Base-by-base conservation (phyloP, 2,329 filamentous ascomycete genomes). In the Sarocladiaceae sp. region DNA sequence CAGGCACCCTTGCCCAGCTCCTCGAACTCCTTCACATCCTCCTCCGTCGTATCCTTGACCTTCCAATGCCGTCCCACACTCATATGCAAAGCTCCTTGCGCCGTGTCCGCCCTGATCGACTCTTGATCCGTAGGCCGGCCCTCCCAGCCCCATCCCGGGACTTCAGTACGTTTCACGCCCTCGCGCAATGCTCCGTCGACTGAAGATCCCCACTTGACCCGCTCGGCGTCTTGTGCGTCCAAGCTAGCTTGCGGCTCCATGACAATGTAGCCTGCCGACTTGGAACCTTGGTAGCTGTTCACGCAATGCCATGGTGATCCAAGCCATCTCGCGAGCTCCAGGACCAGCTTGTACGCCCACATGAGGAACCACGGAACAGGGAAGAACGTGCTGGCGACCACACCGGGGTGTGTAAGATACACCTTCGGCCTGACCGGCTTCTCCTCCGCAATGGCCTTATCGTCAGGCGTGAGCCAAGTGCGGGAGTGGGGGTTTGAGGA, bases 241-340 rank as follows among this genome's bases (percentile, higher is more conserved):
- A 90, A 70, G 16, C 72, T 69, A 13, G 76, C 74, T 47, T 83
- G 75, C 6, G 79, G 68, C 16, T 83, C 75, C 11, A 97, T 75
- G 0, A 84, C 79, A 6, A 95, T 66, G 84, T 87, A 96, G 19
- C 85, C 82, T 4, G 87, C 77, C 0, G 88, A 80, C 39, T 75
- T 76, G 6, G 90, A 88, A 33, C 85, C 90, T 16, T 77, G 74
- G 66, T 95, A 95, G 1, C 82, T 73, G n/a, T 74, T 75, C 40
- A 87, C 73, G 1, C 78, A 73, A 61, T 97, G 91, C 93, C 93
- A 98, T 10, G 86, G 86, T 3, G 87, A 94, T 40, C 93, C 93
- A 20, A 89, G 60, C 69, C 77, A 81, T 51, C 91, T 85, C 12
- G 80, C 80, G 13, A 95, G 33, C 60, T 82, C 82, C 59, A 94